Conservation (phyloP, 164 flowering plant species). For the Vitis amurensis region DNA sequence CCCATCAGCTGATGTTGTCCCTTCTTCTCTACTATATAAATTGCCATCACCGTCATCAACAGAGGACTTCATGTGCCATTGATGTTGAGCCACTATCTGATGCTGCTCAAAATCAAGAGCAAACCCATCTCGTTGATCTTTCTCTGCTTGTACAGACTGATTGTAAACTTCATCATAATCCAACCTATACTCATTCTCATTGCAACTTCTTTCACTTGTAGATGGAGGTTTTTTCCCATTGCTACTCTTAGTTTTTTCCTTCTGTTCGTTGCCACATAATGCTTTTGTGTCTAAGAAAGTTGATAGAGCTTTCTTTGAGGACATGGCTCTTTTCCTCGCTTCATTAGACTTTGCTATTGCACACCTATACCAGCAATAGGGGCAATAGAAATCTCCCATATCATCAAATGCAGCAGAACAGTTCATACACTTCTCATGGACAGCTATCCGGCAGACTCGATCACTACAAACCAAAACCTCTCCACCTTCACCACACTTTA, state of each 20-base stretch:
- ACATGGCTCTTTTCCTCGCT: conserved; percentile 25
- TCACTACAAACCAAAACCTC: conserved; percentile 38
- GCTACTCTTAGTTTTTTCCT: conserved; percentile 6
- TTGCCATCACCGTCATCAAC: background rate
- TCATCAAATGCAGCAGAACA: conserved; percentile 36
- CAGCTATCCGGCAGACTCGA: conserved; percentile 35
- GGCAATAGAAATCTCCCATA: conserved; percentile 48
- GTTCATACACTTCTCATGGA: conserved; percentile 45
- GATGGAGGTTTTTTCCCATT: conserved; percentile 12
- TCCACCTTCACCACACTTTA: conserved; percentile 35
- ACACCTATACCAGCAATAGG: conserved; percentile 40
- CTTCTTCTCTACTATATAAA: background rate
- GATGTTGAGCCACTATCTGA: background rate
- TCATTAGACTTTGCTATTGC: conserved; percentile 13
- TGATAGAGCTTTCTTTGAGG: conserved; percentile 31
- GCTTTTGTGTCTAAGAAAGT: conserved; percentile 17
- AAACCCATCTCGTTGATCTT: conserved; percentile 3
- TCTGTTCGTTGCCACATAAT: conserved; percentile 4
- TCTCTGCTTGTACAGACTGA: background rate
- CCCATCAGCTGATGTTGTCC: background rate
- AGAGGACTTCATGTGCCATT: background rate
- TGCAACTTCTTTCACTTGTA: background rate
- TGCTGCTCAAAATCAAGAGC: background rate
- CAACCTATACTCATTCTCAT: background rate
- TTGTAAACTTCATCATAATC: background rate